Evolutionary conservation across 2,329 filamentous ascomycete species (phyloP), one percentile per base, ranked within the genome.

Genomic region (Penicillium sp.): DNA sequence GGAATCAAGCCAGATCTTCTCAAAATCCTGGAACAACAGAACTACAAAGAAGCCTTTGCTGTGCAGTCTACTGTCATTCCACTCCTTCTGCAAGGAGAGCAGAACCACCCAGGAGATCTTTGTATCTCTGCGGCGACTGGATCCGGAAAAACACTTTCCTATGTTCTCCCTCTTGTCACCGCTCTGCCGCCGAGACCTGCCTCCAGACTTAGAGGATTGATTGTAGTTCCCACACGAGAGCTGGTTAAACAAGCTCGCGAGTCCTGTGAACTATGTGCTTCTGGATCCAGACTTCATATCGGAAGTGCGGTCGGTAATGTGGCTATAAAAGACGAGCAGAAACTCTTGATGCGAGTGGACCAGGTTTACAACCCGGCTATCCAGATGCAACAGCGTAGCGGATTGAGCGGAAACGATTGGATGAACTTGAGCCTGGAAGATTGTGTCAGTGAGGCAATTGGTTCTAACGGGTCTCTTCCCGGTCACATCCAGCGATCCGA

Each of bases 91-190:
- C 87, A 85, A 23, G 84, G 83, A 0, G 81, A 83, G 42, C 80
- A 83, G 56, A 78, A 83, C 37, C 82, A 86, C 37, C 77, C 84
- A 1, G 89, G 91, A 6, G 94, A 99, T 72, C 76, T 99, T 5
- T 88, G 96, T 45, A 88, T 99, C 3, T 94, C 92, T 8, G 94
- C 95, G 0, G 90, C 93, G 1, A 99, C 94, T 0, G 94, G 94
- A 9, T 97, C 94, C 0, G 94, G 94, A 56, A 99, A 99, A 73
- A 99, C 94, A 0, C 75, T 99, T 17, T 89, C 93, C 0, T 99
- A 99, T 69, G 85, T 93, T 0, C 78, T 99, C 3, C 94, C 94
- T 0, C 86, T 99, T 58, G 83, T 96, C 4, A 86, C 91, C 46
- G 87, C 89, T 50, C 79, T 99, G 49, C 87, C 88, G 63, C 80